A percentile compares a stretch with the other conserved stretches of the same genome.
These are phyloP conservation scores for Beauveria australis DNA, from an alignment of 2,329 filamentous ascomycete species.

Conservation along the genomic window DNA sequence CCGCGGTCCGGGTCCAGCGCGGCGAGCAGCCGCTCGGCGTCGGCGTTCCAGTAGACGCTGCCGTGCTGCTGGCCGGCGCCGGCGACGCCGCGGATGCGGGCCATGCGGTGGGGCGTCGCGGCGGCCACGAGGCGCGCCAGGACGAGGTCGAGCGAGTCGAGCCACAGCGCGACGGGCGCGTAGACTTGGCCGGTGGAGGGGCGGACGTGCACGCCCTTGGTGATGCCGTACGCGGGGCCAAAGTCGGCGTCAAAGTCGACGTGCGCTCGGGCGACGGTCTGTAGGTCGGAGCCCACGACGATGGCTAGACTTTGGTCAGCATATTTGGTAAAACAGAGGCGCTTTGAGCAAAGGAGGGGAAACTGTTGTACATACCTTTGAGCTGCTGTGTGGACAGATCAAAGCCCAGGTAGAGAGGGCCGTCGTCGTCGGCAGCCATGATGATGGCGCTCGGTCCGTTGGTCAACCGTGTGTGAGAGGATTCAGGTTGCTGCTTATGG, in stretches of 20 bases:
- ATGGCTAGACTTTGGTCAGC: constrained; percentile 48
- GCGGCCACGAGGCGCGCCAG: constrained; percentile 62
- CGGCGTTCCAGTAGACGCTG: constrained; percentile 81
- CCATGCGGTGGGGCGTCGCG: constrained; percentile 56
- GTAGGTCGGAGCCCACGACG: constrained; percentile 74
- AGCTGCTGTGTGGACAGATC: constrained; percentile 96
- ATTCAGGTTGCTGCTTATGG: too few relatives aligned
- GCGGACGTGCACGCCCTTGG: constrained; percentile 82
- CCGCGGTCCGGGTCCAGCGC: too few relatives aligned
- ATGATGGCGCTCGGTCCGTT: neutral
- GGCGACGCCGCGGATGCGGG: constrained; percentile 70
- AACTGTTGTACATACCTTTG: constrained; percentile 54
- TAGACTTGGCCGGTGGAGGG: constrained; percentile 80
- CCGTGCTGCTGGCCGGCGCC: constrained; percentile 97
- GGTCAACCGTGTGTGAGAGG: neutral
- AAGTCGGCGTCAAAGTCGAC: constrained; percentile 92
- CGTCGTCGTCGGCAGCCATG: constrained; percentile 17
- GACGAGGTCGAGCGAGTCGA: constrained; percentile 85
- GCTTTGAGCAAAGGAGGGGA: neutral
- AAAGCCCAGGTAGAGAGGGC: constrained; percentile 78
- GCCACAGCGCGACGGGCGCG: constrained; percentile 87
- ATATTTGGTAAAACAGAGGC: too few relatives aligned
- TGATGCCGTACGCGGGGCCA: constrained; percentile 62
- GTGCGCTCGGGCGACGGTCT: constrained; percentile 75
- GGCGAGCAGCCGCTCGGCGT: too few relatives aligned